Conservation (phyloP, 305 asterid species). For the Solanum hybrid region DNA sequence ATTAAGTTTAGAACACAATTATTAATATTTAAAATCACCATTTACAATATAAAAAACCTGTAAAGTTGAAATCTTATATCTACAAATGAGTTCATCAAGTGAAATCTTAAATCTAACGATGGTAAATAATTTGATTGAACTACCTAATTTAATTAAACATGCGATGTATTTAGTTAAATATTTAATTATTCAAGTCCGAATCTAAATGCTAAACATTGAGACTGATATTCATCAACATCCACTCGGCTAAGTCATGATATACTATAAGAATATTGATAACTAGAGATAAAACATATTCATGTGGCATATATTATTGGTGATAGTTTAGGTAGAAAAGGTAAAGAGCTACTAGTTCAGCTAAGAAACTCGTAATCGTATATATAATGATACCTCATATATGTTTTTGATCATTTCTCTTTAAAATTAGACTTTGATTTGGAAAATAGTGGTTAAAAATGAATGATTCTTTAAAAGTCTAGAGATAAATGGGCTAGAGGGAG, state of each 20-base stretch:
- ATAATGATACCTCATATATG: too few species aligned
- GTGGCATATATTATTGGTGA: neutral
- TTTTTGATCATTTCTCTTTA: neutral
- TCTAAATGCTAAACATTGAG: neutral
- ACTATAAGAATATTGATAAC: neutral
- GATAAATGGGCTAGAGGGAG: too few species aligned
- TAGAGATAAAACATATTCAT: neutral
- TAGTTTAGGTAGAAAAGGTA: neutral
- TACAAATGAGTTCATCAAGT: neutral
- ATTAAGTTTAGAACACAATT: too few species aligned
- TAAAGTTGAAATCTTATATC: neutral
- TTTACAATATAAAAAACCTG: neutral
- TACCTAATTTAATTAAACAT: neutral
- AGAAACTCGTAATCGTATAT: neutral
- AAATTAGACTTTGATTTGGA: neutral
- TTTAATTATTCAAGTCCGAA: too few species aligned
- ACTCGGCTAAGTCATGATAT: neutral
- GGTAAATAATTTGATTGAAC: neutral
- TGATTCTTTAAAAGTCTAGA: neutral
- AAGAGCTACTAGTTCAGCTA: too few species aligned
- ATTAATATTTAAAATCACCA: neutral
- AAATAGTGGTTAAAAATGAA: neutral
- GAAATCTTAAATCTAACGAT: too few species aligned
- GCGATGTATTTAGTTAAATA: neutral
- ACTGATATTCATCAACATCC: neutral